phyloP scores from a whole-genome alignment of 345 rosid genomes.

The Eucalyptus pumila region DNA sequence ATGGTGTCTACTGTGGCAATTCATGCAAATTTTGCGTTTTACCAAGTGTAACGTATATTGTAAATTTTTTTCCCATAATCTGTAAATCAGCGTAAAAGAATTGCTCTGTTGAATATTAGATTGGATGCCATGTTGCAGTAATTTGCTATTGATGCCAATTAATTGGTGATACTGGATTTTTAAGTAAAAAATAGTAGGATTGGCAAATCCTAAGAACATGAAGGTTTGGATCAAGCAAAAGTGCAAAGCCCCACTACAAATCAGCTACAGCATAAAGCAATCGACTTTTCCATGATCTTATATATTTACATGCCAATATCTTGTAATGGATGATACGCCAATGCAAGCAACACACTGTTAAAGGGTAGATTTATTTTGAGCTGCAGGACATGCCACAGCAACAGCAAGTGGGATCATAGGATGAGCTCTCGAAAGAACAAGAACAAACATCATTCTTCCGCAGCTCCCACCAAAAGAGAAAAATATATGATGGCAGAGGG shows the following conservation, averaged over 20 bases:
- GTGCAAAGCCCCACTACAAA: not conserved
- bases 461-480: not conserved
- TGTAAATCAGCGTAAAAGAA: not conserved
- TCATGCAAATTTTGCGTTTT: not conserved
- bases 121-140: not conserved
- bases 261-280: not conserved
- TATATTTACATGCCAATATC: not conserved
- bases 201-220: not conserved
- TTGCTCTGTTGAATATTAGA: not conserved
- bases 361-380: not conserved
- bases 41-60: not conserved
- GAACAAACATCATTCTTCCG: not conserved
- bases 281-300: not conserved
- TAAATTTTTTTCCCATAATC: not conserved
- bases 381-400: not conserved
- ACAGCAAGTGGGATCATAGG: not conserved
- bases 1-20: not conserved
- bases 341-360: not conserved
- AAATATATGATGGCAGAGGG: not conserved
- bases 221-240: not conserved
- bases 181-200: not conserved
- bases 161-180: not conserved
- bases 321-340: not conserved
- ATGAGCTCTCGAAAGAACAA: not conserved
- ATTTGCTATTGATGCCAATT: not conserved